A percentile compares a stretch with the other conserved stretches of the same genome.
phyloP scores from a whole-genome alignment of 768 basidiomycete genomes.

The Nevesoporus exiguus region DNA sequence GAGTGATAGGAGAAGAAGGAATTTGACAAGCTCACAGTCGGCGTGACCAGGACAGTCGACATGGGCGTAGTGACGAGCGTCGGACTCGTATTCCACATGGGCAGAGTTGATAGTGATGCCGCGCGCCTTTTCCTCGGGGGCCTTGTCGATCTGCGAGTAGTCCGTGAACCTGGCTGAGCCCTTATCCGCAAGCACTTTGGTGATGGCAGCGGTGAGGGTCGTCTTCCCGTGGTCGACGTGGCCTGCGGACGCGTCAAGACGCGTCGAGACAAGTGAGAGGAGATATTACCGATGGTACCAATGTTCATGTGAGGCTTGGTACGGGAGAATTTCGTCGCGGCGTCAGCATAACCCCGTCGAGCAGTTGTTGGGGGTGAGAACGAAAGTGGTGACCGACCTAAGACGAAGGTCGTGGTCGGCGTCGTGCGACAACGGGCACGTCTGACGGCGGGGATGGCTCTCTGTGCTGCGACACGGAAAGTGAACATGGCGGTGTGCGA shows the following conservation, averaged over 20 bases:
- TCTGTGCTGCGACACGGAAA: conserved; percentile 29
- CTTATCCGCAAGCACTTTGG: conserved; percentile 78
- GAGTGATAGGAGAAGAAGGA: conserved; percentile 1
- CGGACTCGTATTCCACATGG: conserved; percentile 98
- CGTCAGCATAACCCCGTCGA: conserved; percentile 72
- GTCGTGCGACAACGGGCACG: conserved; percentile 13
- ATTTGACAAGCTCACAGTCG: conserved; percentile 60
- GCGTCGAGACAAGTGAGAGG: conserved; percentile 7
- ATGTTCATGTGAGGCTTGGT: conserved; percentile 93
- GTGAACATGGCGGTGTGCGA: conserved; percentile 19
- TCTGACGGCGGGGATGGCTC: neutral
- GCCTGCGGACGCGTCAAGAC: conserved; percentile 38
- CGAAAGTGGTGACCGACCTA: neutral
- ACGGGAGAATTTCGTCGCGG: conserved; percentile 56
- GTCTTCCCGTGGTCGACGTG: conserved; percentile 99
- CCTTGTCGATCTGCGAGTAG: conserved; percentile 98
- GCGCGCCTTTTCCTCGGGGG: conserved; percentile 98
- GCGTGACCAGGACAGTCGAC: conserved; percentile 98
- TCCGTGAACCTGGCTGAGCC: conserved; percentile 86
- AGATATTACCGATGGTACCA: conserved; percentile 73
- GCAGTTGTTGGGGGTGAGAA: neutral
- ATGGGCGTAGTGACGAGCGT: conserved; percentile 88
- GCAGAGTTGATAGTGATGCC: conserved; percentile 99
- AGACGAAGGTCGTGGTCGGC: neutral
- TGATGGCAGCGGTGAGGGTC: conserved; percentile 93